Evolutionary conservation across 140 eudicot genomes (phyloP).

Genomic region (Cichorium intybus): DNA sequence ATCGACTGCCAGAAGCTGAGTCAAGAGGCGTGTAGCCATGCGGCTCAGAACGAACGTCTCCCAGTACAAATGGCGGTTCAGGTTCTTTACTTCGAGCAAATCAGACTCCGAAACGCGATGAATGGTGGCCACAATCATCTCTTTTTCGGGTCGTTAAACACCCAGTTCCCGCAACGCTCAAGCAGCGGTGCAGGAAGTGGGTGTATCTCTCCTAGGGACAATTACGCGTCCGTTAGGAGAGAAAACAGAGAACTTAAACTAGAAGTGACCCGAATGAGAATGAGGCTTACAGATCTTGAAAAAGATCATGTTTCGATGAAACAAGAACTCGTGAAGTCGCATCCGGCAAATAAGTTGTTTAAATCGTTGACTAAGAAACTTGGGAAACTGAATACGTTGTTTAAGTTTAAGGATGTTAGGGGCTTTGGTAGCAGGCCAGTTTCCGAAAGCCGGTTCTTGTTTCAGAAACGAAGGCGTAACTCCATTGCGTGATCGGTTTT

Average conservation of each 20-base stretch:
- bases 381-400: conserved; percentile 61
- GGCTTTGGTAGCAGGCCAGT: conserved; percentile 38
- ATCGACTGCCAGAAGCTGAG: conserved; percentile 91
- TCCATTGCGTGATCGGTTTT: conserved; percentile 53
- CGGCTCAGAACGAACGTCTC: conserved; percentile 91
- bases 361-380: conserved; percentile 75
- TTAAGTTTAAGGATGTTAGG: conserved; percentile 49
- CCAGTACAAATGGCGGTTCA: conserved; percentile 99
- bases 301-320: conserved; percentile 97
- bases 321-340: conserved; percentile 76
- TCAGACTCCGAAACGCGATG: conserved; percentile 91
- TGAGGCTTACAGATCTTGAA: conserved; percentile 92
- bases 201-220: conserved; percentile 91
- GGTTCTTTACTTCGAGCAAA: conserved; percentile 97
- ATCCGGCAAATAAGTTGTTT: conserved; percentile 78
- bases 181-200: conserved; percentile 97
- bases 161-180: conserved; percentile 72
- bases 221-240: conserved; percentile 91
- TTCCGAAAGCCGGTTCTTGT: conserved; percentile 62
- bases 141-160: conserved; percentile 69
- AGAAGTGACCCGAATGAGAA: conserved; percentile 95
- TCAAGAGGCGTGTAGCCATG: conserved; percentile 99
- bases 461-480: conserved; percentile 74
- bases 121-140: conserved; percentile 73
- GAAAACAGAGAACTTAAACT: conserved; percentile 90